These are phyloP conservation scores for Physaria fendleri DNA, from an alignment of 345 rosid genomes.

Conservation along the genomic window DNA sequence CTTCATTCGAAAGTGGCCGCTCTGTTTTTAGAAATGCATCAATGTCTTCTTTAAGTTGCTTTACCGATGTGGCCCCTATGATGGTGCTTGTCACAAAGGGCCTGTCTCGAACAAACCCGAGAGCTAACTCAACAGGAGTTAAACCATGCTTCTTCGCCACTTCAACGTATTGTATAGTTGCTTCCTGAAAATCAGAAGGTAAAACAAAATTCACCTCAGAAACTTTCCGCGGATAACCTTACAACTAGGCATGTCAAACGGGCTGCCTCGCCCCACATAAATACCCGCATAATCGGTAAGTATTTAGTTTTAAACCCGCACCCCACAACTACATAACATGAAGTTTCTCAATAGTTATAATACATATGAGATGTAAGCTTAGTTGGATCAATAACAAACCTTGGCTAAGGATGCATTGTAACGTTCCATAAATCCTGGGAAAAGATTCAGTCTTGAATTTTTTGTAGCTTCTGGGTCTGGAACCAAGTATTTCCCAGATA, in stretches of 20 bases:
- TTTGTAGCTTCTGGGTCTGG: conserved; percentile 52
- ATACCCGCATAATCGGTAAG: too few relatives aligned
- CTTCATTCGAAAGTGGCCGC: conserved; percentile 56
- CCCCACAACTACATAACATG: too few relatives aligned
- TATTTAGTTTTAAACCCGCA: too few relatives aligned
- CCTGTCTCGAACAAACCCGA: conserved; percentile 68
- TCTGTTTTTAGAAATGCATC: conserved; percentile 58
- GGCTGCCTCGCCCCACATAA: too few relatives aligned
- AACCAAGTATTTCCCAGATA: conserved; percentile 71
- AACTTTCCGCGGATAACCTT: neutral
- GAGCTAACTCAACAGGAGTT: conserved; percentile 68
- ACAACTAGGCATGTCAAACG: too few relatives aligned
- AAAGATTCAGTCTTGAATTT: conserved; percentile 70
- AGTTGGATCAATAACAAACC: conserved; percentile 36
- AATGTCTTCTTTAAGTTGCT: conserved; percentile 75
- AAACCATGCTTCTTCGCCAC: conserved; percentile 64
- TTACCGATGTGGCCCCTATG: conserved; percentile 69
- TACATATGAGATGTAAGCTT: neutral
- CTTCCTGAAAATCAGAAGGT: conserved; percentile 47
- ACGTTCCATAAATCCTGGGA: conserved; percentile 91
- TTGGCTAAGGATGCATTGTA: conserved; percentile 55
- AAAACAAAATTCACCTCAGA: neutral
- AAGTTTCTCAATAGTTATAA: neutral
- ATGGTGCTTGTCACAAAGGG: conserved; percentile 80
- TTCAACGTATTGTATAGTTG: conserved; percentile 57